Percentiles rank a stretch among this genome's conserved stretches.
phyloP scores from a whole-genome alignment of 768 basidiomycete genomes.

The Artomyces pyxidatus region DNA sequence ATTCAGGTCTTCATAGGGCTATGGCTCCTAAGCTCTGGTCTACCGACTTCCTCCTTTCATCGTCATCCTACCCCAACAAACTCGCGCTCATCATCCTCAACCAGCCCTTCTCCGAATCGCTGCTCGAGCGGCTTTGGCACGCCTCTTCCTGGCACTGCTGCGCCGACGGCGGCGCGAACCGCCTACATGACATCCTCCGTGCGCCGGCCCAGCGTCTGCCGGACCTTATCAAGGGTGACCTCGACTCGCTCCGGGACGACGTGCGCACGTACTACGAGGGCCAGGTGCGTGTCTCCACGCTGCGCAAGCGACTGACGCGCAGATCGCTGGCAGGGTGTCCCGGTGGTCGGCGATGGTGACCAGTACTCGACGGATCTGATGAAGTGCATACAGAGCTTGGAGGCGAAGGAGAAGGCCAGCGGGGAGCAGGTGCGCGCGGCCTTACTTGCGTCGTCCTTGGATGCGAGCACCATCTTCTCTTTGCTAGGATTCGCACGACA shows the following conservation, averaged over 20 bases:
- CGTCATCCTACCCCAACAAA: conserved; percentile 4
- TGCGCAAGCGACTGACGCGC: neutral
- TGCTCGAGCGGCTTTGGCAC: conserved; percentile 52
- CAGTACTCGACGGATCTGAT: conserved; percentile 91
- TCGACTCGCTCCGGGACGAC: conserved; percentile 79
- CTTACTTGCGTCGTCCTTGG: neutral
- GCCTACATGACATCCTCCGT: conserved; percentile 48
- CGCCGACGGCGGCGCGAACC: conserved; percentile 56
- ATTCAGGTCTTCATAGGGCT: too few species aligned
- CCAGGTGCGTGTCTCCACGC: conserved; percentile 33
- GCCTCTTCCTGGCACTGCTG: conserved; percentile 29
- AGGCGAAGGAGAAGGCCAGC: conserved; percentile 44
- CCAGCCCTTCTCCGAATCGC: conserved; percentile 63
- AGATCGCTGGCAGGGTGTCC: conserved; percentile 46
- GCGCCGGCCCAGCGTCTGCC: conserved; percentile 34
- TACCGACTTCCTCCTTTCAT: conserved; percentile 9
- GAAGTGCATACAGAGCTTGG: conserved; percentile 73
- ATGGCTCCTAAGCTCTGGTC: conserved; percentile 9
- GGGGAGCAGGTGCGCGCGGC: conserved; percentile 28
- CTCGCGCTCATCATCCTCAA: conserved; percentile 80
- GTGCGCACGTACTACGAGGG: conserved; percentile 61
- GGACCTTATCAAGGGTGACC: conserved; percentile 85
- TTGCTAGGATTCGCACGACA: conserved; percentile 40
- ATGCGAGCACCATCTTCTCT: neutral
- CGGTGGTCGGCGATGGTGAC: conserved; percentile 56